Base-by-base conservation (phyloP, 371 early-diverging fungal species). In the Choanephora cucurbitarum region DNA sequence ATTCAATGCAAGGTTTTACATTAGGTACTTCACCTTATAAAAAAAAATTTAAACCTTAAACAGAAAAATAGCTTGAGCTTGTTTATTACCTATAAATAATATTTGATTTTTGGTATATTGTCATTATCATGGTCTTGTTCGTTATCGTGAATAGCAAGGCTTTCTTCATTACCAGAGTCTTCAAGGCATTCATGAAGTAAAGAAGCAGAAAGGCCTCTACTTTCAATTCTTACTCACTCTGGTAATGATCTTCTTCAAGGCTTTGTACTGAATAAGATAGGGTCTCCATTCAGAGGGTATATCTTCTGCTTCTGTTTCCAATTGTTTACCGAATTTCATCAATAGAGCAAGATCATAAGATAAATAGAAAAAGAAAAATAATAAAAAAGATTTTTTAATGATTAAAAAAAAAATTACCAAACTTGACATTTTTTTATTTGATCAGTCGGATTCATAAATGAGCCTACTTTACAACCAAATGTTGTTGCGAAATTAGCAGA, bases 281-380 rank as follows among this genome's bases (percentile, higher is more conserved):
- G 81, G 87, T 51, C 83, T 79, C 85, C 87, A 88, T 53, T 79
- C 82, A 42, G 73, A 74, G 3, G n/a, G 91, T 49, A 91, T 77
- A 34, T 83, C 71, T 61, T 82, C 79, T 23, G 86, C 77, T 62
- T 75, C 83, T 10, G 79, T 76, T 58, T 88, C 86, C 22, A 91
- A 75, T 22, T 82, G 77, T 57, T 90, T 88, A 43, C 79, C 88
- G 62, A 90, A 91, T 73, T 91, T 91, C 91, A 91, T 91, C 23
- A 21, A 37, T 9, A 37, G 33, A 33, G 28, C 31, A n/a, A n/a
- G n/a, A n/a, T n/a, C n/a, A n/a, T n/a, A 17, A 45, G 28, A 18
- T 28, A 17, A 40, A 46, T 46, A 14, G 17, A 39, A 34, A 44
- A 14, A 33, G 14, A 32, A 28, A 46, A 46, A n/a, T 18, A 55